Conservation (phyloP, 352 stramenopile genomes). For the Globisporangium viniferum region DNA sequence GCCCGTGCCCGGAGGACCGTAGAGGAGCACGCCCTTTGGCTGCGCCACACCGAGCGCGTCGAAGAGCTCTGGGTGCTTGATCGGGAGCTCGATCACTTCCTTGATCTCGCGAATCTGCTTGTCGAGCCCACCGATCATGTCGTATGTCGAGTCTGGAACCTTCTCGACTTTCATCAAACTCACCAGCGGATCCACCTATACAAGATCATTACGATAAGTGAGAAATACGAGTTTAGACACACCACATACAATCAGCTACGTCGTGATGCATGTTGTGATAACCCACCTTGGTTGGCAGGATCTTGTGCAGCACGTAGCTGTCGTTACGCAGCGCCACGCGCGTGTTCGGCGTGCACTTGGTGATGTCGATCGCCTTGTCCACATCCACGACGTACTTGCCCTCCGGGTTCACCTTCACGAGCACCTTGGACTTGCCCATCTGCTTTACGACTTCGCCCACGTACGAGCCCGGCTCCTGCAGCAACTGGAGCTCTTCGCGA, state of each 20-base stretch:
- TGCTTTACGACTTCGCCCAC: slow-evolving; percentile 99
- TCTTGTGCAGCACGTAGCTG: slow-evolving; percentile 99
- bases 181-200: slow-evolving; percentile 85
- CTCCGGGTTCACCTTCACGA: slow-evolving; percentile 99
- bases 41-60: slow-evolving; percentile 98
- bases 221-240: background rate
- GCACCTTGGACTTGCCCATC: slow-evolving; percentile 99
- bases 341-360: slow-evolving; percentile 98
- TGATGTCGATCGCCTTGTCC: slow-evolving; percentile 95
- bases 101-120: slow-evolving; percentile 99
- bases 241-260: background rate
- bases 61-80: slow-evolving; percentile 99
- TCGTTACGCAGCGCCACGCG: slow-evolving; percentile 98
- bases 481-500: slow-evolving; percentile 97
- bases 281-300: slow-evolving; percentile 96
- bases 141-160: slow-evolving; percentile 99
- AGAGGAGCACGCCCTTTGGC: slow-evolving; percentile 95
- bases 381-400: slow-evolving; percentile 99
- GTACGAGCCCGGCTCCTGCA: slow-evolving; percentile 98
- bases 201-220: too few species aligned
- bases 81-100: slow-evolving; percentile 99
- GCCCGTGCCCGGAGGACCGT: slow-evolving; percentile 96
- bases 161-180: slow-evolving; percentile 98
- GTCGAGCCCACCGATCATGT: slow-evolving; percentile 99
- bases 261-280: background rate